These are phyloP conservation scores for Aspergillus neotritici DNA, from an alignment of 2,329 filamentous ascomycete species.

Conservation along the genomic window DNA sequence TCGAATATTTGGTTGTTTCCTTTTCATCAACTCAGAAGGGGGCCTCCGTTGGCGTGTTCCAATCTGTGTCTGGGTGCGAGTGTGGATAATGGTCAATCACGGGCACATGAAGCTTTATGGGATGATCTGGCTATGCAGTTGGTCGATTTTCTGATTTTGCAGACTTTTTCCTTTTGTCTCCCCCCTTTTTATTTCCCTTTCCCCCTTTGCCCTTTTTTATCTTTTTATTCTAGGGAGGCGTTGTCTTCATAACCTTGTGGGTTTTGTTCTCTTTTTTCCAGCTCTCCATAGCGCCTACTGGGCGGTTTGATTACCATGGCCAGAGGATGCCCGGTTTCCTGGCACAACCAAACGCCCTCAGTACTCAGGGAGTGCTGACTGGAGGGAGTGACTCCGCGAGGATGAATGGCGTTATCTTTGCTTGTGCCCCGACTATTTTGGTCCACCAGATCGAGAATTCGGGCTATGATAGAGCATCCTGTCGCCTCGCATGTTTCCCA, in stretches of 20 bases:
- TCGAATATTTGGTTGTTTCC: conserved; percentile 29
- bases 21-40: conserved; percentile 19
- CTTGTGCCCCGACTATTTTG: conserved; percentile 10
- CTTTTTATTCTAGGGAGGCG: conserved; percentile 38
- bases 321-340: conserved; percentile 15
- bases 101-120: conserved; percentile 28
- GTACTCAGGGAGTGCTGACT: conserved; percentile 14
- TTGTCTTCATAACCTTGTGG: conserved; percentile 40
- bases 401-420: conserved; percentile 16
- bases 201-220: conserved; percentile 27
- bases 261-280: conserved; percentile 28
- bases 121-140: conserved; percentile 33
- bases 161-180: conserved; percentile 35
- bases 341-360: conserved; percentile 11
- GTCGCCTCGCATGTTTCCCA: conserved; percentile 20
- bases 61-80: conserved; percentile 28
- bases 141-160: conserved; percentile 38
- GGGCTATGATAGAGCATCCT: conserved; percentile 28
- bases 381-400: conserved; percentile 12
- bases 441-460: conserved; percentile 18
- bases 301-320: conserved; percentile 24
- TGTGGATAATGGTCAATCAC: conserved; percentile 37
- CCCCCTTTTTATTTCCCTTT: conserved; percentile 37
- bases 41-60: conserved; percentile 25
- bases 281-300: conserved; percentile 19